Evolutionary conservation across 805 yeast genomes (phyloP).

Genomic region (Candida ponderosae): DNA sequence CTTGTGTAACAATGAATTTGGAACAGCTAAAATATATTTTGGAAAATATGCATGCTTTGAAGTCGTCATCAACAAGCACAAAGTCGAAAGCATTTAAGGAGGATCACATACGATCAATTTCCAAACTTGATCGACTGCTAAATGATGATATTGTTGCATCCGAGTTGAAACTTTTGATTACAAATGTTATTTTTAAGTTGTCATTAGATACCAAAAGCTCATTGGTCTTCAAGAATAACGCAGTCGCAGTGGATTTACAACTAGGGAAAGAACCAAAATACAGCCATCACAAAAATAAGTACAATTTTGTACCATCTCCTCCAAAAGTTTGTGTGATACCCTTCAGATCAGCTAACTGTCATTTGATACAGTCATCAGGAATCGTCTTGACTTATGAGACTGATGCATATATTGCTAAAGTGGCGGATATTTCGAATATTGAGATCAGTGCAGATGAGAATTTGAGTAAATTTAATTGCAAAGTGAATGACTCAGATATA

Average conservation of each 20-base stretch:
- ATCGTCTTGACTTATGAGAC: neutral
- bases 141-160: neutral
- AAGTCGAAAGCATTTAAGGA: neutral
- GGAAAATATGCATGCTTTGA: no score
- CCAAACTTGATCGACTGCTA: no score
- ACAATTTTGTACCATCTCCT: neutral
- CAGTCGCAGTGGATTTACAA: neutral
- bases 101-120: no score
- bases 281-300: no score
- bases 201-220: neutral
- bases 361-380: neutral
- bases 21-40: neutral
- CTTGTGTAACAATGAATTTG: neutral
- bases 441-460: neutral
- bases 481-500: slow-evolving; percentile 1
- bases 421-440: neutral
- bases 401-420: neutral
- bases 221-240: neutral
- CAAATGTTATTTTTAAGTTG: neutral
- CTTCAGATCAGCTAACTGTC: neutral
- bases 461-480: neutral
- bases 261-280: neutral
- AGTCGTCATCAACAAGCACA: neutral
- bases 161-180: neutral
- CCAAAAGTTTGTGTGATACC: neutral